Conservation (phyloP, 2,329 filamentous ascomycete species). For the Diaporthe ilicicola region DNA sequence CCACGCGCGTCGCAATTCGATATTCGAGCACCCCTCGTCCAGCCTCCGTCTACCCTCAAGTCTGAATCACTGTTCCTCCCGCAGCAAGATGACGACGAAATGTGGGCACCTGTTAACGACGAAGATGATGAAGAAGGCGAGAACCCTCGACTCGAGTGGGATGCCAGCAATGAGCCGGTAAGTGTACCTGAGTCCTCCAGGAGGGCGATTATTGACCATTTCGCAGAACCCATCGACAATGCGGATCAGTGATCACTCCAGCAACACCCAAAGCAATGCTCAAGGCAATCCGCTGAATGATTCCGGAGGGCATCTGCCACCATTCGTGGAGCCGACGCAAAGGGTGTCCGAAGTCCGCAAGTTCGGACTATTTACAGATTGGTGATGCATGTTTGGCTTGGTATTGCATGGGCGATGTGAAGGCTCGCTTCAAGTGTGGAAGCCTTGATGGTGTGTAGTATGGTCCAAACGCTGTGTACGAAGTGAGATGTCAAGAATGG, state of each 20-base stretch:
- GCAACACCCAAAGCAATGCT: conserved; percentile 31
- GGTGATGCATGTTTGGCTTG: not conserved
- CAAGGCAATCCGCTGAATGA: not conserved
- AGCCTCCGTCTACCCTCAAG: conserved; percentile 65
- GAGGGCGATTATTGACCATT: not conserved
- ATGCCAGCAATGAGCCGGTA: conserved; percentile 72
- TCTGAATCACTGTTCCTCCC: conserved; percentile 77
- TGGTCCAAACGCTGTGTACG: not conserved
- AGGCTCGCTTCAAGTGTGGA: not conserved
- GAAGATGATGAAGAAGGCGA: conserved; percentile 68
- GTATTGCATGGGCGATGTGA: not conserved
- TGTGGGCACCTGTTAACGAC: conserved; percentile 74
- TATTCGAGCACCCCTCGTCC: conserved; percentile 43
- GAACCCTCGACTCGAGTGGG: conserved; percentile 77
- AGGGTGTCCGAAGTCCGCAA: conserved; percentile 72
- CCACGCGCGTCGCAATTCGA: conserved; percentile 44
- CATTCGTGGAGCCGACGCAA: conserved; percentile 75
- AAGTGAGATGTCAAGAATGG: conserved; percentile 24
- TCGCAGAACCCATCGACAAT: conserved; percentile 49
- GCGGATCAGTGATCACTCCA: conserved; percentile 36
- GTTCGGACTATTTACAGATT: conserved; percentile 44
- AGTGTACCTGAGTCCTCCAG: conserved; percentile 41
- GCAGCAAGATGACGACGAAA: conserved; percentile 69
- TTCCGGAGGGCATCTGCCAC: conserved; percentile 35
- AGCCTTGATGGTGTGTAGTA: not conserved